Evolutionary conservation across 2,329 filamentous ascomycete genomes (phyloP).

Genomic region (Verticillium albo-atrum): DNA sequence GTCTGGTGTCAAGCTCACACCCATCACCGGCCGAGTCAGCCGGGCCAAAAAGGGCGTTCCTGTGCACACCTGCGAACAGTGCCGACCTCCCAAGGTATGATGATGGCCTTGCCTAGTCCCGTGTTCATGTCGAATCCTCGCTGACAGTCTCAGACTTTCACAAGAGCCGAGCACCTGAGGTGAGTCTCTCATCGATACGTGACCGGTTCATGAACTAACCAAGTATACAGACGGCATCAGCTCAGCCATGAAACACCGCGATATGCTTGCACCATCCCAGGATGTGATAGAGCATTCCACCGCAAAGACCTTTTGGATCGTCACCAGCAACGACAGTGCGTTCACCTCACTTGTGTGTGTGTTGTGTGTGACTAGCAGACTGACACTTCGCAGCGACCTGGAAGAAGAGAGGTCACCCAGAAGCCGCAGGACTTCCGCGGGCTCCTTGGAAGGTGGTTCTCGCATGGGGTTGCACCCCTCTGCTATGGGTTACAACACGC

Average conservation of each 20-base stretch:
- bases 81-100: constrained; percentile 47
- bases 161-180: constrained; percentile 59
- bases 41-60: constrained; percentile 56
- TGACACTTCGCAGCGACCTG: constrained; percentile 8
- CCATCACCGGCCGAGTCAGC: constrained; percentile 52
- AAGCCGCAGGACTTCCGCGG: constrained; percentile 10
- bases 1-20: constrained; percentile 45
- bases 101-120: background rate
- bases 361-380: background rate
- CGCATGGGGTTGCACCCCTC: constrained; percentile 6
- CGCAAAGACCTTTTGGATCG: constrained; percentile 56
- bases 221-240: constrained; percentile 48
- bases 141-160: constrained; percentile 46
- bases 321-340: constrained; percentile 49
- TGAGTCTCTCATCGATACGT: constrained; percentile 21
- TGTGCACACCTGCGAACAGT: constrained; percentile 50
- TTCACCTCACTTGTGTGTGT: constrained; percentile 1
- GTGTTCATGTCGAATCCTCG: background rate
- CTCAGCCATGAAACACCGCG: constrained; percentile 53
- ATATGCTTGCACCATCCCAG: constrained; percentile 44
- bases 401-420: constrained; percentile 10
- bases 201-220: too few species aligned
- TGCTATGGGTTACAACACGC: constrained; percentile 6
- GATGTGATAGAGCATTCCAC: constrained; percentile 55
- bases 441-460: constrained; percentile 8